Conservation (phyloP, 306 rosid species). For the Rubus idaeus region DNA sequence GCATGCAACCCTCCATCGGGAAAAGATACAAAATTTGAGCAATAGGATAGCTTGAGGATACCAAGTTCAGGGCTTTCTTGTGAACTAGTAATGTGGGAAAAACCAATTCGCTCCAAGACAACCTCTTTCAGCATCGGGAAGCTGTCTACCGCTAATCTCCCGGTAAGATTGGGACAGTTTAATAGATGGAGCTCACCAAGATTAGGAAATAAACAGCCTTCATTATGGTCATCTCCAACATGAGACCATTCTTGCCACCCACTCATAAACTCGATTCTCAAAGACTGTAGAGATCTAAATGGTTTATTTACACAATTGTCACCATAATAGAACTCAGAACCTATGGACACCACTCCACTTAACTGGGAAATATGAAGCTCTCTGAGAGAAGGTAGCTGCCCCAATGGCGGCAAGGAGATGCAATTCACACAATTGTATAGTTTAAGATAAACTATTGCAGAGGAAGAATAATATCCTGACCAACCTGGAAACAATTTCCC, state of each 20-base stretch:
- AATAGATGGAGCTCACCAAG: not conserved
- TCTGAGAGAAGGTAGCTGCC: conserved; percentile 17
- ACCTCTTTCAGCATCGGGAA: too few species aligned
- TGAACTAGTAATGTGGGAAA: too few species aligned
- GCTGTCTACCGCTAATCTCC: not conserved
- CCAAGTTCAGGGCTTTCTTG: too few species aligned
- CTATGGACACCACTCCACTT: not conserved
- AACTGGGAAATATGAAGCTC: not conserved
- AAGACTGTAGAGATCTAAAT: not conserved
- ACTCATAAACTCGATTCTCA: rapidly evolving
- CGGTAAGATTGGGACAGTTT: not conserved
- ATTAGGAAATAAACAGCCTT: not conserved
- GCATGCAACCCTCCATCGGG: not conserved
- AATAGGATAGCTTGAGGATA: too few species aligned
- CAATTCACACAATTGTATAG: not conserved
- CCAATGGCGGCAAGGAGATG: conserved; percentile 4
- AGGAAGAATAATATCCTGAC: not conserved
- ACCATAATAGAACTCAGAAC: not conserved
- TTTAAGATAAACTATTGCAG: too few species aligned
- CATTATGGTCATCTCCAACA: not conserved
- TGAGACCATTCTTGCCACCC: not conserved
- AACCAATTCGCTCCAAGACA: too few species aligned
- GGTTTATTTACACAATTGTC: not conserved
- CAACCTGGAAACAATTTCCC: conserved; percentile 16
- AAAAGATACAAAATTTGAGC: too few species aligned